A percentile compares a stretch with the other conserved stretches of the same genome.
These are phyloP conservation scores for Raffaelea deltoideospora DNA, from an alignment of 2,329 filamentous ascomycete genomes.

Conservation along the genomic window DNA sequence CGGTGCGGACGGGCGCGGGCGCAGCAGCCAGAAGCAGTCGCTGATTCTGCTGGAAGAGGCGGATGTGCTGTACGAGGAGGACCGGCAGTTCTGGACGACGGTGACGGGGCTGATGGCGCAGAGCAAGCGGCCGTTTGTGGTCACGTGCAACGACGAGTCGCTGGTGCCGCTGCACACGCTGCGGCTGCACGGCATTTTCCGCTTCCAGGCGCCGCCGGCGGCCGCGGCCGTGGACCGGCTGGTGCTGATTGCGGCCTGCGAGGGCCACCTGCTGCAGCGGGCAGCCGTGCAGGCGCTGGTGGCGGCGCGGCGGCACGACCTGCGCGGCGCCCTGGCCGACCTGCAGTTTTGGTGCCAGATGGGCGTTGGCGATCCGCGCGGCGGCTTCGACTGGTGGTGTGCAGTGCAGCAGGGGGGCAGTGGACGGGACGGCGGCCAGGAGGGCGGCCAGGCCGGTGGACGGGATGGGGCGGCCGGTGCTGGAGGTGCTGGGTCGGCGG, in stretches of 20 bases:
- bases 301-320: slow-evolving; percentile 49
- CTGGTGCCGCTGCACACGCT: slow-evolving; percentile 60
- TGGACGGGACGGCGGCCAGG: slow-evolving; percentile 51
- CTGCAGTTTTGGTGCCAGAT: slow-evolving; percentile 97
- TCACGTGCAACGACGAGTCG: slow-evolving; percentile 90
- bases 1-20: slow-evolving; percentile 17
- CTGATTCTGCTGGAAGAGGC: slow-evolving; percentile 89
- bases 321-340: slow-evolving; percentile 69
- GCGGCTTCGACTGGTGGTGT: slow-evolving; percentile 81
- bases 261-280: slow-evolving; percentile 67
- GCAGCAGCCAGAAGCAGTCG: slow-evolving; percentile 68
- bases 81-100: slow-evolving; percentile 86
- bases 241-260: slow-evolving; percentile 67
- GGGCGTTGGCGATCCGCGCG: slow-evolving; percentile 74
- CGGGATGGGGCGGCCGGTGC: slow-evolving; percentile 52
- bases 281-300: slow-evolving; percentile 57
- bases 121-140: slow-evolving; percentile 81
- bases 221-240: slow-evolving; percentile 66
- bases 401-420: slow-evolving; percentile 58
- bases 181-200: slow-evolving; percentile 73
- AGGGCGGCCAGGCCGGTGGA: slow-evolving; percentile 62
- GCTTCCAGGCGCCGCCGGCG: slow-evolving; percentile 49
- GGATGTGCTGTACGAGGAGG: slow-evolving; percentile 86
- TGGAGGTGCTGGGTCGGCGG: too few relatives aligned
- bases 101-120: slow-evolving; percentile 62